A percentile compares a stretch with the other conserved stretches of the same genome.
These are phyloP conservation scores for Coelastrella sp. DNA, from an alignment of 139 green algal genomes.

Conservation along the genomic window DNA sequence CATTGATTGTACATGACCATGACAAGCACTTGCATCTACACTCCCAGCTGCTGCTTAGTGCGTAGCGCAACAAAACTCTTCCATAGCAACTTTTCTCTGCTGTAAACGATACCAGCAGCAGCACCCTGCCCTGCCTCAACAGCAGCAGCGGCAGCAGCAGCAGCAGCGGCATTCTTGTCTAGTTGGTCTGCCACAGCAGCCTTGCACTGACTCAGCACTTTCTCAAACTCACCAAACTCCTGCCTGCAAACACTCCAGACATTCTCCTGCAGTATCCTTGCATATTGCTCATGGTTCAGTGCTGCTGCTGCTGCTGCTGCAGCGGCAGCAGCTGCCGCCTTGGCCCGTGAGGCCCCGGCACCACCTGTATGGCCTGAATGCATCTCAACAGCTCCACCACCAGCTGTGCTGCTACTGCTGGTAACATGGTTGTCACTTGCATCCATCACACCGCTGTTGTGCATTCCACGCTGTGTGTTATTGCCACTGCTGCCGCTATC, in stretches of 20 bases:
- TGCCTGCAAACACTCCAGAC: not conserved
- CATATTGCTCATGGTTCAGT: conserved; percentile 9
- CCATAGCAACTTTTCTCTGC: not conserved
- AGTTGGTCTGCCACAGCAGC: not conserved
- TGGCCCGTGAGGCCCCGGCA: not conserved
- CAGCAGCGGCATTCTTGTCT: not conserved
- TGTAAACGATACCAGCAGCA: not conserved
- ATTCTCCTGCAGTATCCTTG: not conserved
- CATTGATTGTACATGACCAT: too few relatives aligned
- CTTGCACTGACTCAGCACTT: not conserved
- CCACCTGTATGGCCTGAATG: not conserved
- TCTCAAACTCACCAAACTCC: conserved; percentile 4
- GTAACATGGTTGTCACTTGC: not conserved
- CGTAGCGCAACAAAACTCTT: not conserved
- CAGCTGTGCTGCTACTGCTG: not conserved
- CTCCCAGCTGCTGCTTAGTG: not conserved
- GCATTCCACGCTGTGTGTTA: too few relatives aligned
- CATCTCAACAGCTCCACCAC: not conserved
- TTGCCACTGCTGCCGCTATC: not conserved
- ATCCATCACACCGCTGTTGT: too few relatives aligned
- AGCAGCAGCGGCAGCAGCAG: not conserved
- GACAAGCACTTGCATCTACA: not conserved
- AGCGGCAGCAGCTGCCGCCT: not conserved
- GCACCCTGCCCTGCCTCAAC: not conserved
- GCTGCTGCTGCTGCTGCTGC: conserved; percentile 4